These are phyloP conservation scores for Paramecium tetraurelia DNA, from an alignment of 73 alveolate species.

Conservation along the genomic window DNA sequence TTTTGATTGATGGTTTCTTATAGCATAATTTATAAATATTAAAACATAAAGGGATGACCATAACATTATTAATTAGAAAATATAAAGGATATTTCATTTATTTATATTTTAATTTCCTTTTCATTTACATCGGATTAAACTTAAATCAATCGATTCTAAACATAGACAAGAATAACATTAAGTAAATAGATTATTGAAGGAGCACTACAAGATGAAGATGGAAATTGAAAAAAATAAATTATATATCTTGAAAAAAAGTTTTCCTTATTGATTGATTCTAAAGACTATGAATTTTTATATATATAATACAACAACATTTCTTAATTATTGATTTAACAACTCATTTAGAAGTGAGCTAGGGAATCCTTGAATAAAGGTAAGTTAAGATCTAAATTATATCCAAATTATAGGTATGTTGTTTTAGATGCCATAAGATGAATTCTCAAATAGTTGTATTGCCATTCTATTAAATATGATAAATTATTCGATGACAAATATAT, in stretches of 20 bases:
- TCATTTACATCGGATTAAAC: neutral
- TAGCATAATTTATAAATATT: too few species aligned
- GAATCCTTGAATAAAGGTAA: neutral
- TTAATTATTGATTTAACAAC: neutral
- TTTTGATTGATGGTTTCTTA: neutral
- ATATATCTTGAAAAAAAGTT: neutral
- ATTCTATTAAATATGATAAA: neutral
- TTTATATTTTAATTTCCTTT: neutral
- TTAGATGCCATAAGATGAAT: neutral
- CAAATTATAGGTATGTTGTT: neutral
- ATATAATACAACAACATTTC: neutral
- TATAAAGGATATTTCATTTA: too few species aligned
- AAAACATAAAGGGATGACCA: neutral
- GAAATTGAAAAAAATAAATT: too few species aligned
- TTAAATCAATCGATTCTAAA: too few species aligned
- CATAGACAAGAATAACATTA: too few species aligned
- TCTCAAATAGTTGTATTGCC: neutral
- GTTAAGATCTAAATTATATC: neutral
- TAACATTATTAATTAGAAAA: neutral
- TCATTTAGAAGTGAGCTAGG: neutral
- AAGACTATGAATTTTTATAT: neutral
- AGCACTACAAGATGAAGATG: too few species aligned
- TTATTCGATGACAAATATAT: neutral
- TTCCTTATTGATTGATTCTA: neutral
- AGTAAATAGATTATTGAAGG: too few species aligned